Base-by-base conservation (phyloP, 345 rosid genomes). In the Hevea brasiliensis region DNA sequence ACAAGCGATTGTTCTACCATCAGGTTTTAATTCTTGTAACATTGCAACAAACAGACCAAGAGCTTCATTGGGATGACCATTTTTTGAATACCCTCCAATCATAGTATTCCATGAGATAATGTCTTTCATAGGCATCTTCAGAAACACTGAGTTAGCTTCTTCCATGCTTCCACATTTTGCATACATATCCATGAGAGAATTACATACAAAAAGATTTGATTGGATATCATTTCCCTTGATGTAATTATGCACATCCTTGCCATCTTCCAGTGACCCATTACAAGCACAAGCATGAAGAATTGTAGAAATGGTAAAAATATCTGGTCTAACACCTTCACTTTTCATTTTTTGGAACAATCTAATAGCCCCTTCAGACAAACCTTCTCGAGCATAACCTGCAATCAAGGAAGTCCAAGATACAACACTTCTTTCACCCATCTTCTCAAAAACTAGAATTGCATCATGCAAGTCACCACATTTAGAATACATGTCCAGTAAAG, bases 391-490 rank as follows among this genome's bases (percentile, higher is more conserved):
- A 72, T 86, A 91, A 75, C 89, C 97, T 66, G 90, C 87, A 65
- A 91, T 87, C 94, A 89, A 76, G 0, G 90, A 84, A 78, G 94
- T 91, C 79, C 92, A 91, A 3, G 94, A 85, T 68, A 91, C 94
- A 50, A 85, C 87, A 84, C 70, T 86, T 78, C 64, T 81, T 59
- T 84, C 87, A 42, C 51, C 79, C 85, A 84, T 87, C 71, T 68
- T 73, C n/a, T 23, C 79, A 72, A 91, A 91, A 70, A 89, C 92
- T 64, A 42, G 72, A 51, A 71, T 67, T 20, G 90, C 89, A 72
- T 81, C 73, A 15, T 81, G 81, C 8, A 84, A 67, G 74, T 81
- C 86, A 27, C 88, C 84, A 44, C 87, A 91, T 64, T 91, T 89
- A 2, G 87, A 85, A 74, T 89, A 89, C 90, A 86, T 86, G 77